These are phyloP conservation scores for Apiotrichum domesticum DNA, from an alignment of 1,284 basidiomycete species.

Conservation along the genomic window DNA sequence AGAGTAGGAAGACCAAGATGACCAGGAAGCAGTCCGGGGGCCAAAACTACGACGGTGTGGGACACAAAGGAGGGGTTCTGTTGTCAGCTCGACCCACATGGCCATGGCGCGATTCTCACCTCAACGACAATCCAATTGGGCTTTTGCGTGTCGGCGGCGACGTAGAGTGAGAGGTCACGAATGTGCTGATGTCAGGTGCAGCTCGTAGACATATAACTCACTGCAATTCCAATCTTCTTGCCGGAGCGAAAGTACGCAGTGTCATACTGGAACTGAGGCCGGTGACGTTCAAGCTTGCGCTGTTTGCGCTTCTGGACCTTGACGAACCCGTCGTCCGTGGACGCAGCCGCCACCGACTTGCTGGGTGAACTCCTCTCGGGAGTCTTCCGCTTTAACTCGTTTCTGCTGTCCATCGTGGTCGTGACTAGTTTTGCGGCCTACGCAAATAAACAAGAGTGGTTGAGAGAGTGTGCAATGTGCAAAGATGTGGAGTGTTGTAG, in stretches of 20 bases:
- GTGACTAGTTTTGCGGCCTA: too few relatives aligned
- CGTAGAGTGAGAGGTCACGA: conserved; percentile 71
- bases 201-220: conserved; percentile 46
- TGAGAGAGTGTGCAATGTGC: too few relatives aligned
- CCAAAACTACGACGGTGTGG: conserved; percentile 68
- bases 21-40: conserved; percentile 71
- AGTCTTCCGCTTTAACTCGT: conserved; percentile 3
- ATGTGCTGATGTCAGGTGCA: conserved; percentile 58
- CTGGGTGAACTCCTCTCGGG: background rate
- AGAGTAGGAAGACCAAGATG: conserved; percentile 58
- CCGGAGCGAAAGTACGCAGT: conserved; percentile 65
- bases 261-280: conserved; percentile 72
- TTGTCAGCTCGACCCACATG: background rate
- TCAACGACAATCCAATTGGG: conserved; percentile 78
- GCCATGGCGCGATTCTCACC: conserved; percentile 45
- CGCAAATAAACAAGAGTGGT: too few relatives aligned
- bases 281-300: conserved; percentile 62
- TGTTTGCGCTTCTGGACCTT: conserved; percentile 67
- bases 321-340: conserved; percentile 54
- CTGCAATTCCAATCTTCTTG: conserved; percentile 66
- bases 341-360: background rate
- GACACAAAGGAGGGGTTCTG: conserved; percentile 66
- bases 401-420: background rate
- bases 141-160: conserved; percentile 71
- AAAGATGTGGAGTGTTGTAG: too few relatives aligned